Evolutionary conservation across 1,284 basidiomycete species (phyloP), one percentile per base, ranked within the genome.

Genomic region (Waitea zeae): DNA sequence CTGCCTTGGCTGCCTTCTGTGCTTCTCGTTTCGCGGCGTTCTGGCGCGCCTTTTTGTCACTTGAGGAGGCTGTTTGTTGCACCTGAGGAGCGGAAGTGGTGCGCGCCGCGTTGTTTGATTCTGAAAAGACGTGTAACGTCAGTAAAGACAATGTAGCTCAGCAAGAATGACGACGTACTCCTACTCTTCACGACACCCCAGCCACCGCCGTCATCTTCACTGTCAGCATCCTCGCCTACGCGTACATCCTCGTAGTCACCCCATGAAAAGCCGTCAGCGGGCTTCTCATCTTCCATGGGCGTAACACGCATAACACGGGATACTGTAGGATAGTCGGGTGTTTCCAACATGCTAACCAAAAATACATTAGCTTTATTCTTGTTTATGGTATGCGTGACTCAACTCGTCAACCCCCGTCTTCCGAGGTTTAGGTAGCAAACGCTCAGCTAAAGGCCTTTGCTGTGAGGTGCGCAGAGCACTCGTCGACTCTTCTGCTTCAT

Each of bases 121-220:
- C 20, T 39, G 36, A 9, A 18, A 39, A 11, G 28, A 15, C 34
- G 33, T 27, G 28, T 30, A 19, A 26, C 24, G 9, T 7, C n/a
- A 7, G 24, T 26, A 7, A 26, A n/a, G 7, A 26, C 24, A n/a
- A 26, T n/a, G 24, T n/a, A 26, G 24, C 7, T n/a, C 9, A 9
- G n/a, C n/a, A n/a, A 26, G 24, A 26, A 26, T 9, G 24, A n/a
- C n/a, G 24, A n/a, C 40, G 60, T 40, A 35, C 47, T 45, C 36
- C 65, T 63, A 42, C 67, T 66, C 51, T 62, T 67, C 41, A 84
- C 79, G 20, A 82, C 67, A 17, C 71, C 77, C 81, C 80, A 83
- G 5, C 62, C 64, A 38, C 71, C 68, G 34, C 65, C 68, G 42
- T 70, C 70, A 7, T 59, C 67, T 41, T 67, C 71, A 3, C 63